Percentiles rank a stretch among this genome's conserved stretches.
Evolutionary conservation across 2,329 filamentous ascomycete species (phyloP).

Genomic region (Aaosphaeria arxii): DNA sequence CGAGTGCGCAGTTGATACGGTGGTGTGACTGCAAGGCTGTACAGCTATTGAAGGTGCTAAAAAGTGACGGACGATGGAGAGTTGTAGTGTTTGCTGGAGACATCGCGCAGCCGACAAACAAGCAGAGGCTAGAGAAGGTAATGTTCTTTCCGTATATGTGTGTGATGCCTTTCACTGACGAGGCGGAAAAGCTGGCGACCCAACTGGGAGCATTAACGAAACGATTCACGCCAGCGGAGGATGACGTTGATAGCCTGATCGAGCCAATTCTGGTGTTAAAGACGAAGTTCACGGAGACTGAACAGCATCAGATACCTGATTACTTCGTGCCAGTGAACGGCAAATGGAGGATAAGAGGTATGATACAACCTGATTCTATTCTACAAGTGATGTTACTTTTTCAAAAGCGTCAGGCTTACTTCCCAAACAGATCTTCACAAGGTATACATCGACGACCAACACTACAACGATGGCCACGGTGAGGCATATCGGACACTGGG

Average conservation of each 20-base stretch:
- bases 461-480: constrained; percentile 56
- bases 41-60: constrained; percentile 50
- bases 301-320: constrained; percentile 53
- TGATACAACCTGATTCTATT: constrained; percentile 7
- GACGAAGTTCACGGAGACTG: constrained; percentile 47
- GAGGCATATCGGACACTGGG: constrained; percentile 58
- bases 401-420: background rate
- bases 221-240: constrained; percentile 41
- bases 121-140: background rate
- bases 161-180: background rate
- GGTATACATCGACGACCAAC: constrained; percentile 57
- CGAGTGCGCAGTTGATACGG: constrained; percentile 57
- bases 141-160: background rate
- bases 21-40: constrained; percentile 59
- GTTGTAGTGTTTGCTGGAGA: constrained; percentile 50
- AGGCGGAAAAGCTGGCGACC: constrained; percentile 13
- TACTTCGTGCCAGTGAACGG: constrained; percentile 58
- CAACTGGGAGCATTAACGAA: constrained; percentile 28
- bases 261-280: constrained; percentile 55
- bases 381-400: background rate
- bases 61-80: constrained; percentile 53
- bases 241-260: constrained; percentile 55
- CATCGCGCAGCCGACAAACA: constrained; percentile 17
- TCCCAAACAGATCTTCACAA: constrained; percentile 53
- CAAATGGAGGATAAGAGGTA: constrained; percentile 55